Percentiles rank a stretch among this genome's conserved stretches.
Evolutionary conservation across 2,329 filamentous ascomycete genomes (phyloP).

Genomic region (Aspergillus vadensis): DNA sequence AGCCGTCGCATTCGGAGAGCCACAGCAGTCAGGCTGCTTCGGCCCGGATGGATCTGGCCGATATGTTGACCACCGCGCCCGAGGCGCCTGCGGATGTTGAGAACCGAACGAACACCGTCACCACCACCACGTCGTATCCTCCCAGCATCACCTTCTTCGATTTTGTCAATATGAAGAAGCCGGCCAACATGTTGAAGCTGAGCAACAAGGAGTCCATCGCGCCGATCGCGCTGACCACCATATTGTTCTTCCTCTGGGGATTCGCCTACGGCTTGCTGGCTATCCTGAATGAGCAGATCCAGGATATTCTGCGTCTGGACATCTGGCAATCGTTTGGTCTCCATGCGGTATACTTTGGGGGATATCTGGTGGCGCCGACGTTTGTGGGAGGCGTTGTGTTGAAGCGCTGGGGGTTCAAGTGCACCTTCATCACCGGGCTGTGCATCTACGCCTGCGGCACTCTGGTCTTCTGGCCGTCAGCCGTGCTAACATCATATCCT

Average conservation of each 20-base stretch:
- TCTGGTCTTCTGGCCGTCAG: constrained; percentile 66
- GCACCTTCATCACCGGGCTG: constrained; percentile 62
- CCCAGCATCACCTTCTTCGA: constrained; percentile 59
- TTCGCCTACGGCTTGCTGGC: constrained; percentile 87
- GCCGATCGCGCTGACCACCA: constrained; percentile 66
- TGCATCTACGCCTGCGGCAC: constrained; percentile 64
- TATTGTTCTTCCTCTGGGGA: constrained; percentile 87
- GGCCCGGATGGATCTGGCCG: constrained; percentile 45
- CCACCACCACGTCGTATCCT: constrained; percentile 34
- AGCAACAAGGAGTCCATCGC: constrained; percentile 60
- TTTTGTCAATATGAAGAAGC: constrained; percentile 61
- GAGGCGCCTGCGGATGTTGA: constrained; percentile 34
- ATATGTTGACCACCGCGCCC: constrained; percentile 57
- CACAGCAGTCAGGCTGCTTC: constrained; percentile 12
- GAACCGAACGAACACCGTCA: constrained; percentile 44
- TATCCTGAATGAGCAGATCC: constrained; percentile 69
- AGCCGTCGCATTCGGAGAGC: constrained; percentile 22
- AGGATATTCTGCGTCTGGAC: constrained; percentile 49
- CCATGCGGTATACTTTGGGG: constrained; percentile 62
- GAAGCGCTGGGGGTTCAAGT: constrained; percentile 63
- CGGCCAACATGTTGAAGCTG: constrained; percentile 61
- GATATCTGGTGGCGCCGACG: constrained; percentile 60
- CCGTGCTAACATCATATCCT: constrained; percentile 61
- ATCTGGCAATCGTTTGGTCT: constrained; percentile 48
- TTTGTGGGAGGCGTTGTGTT: constrained; percentile 58